Conservation (phyloP, 2,329 filamentous ascomycete genomes). For the Calonectria multiphialidica region DNA sequence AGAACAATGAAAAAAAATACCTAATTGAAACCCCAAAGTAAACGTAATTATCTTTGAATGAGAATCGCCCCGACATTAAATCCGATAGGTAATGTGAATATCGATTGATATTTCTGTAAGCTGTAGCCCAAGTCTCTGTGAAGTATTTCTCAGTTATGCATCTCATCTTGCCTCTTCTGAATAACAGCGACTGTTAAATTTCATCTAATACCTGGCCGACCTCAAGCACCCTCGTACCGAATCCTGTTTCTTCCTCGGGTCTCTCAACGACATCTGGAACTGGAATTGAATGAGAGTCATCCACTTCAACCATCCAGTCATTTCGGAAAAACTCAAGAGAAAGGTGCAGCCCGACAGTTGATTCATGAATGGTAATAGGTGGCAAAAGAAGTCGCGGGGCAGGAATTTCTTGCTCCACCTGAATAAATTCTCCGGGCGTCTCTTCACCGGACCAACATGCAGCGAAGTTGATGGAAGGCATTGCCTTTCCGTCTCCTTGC, state of each 20-base stretch:
- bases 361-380: conserved; percentile 6
- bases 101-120: too few relatives aligned
- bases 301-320: conserved; percentile 11
- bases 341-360: background rate
- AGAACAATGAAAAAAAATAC: too few relatives aligned
- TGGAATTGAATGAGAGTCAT: background rate
- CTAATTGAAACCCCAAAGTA: too few relatives aligned
- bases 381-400: conserved; percentile 1
- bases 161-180: too few relatives aligned
- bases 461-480: conserved; percentile 5
- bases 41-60: too few relatives aligned
- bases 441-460: conserved; percentile 4
- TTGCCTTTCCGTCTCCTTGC: background rate
- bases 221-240: background rate
- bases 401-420: background rate
- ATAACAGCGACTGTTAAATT: background rate
- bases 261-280: conserved; percentile 10
- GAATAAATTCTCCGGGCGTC: background rate
- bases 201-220: background rate
- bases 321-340: conserved; percentile 22
- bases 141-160: too few relatives aligned
- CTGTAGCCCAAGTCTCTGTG: too few relatives aligned
- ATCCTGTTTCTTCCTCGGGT: background rate
- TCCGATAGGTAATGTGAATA: too few relatives aligned
- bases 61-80: too few relatives aligned